Evolutionary conservation across 139 green algal species (phyloP), one percentile per base, ranked within the genome.

Genomic region (Medakamo hakoo): DNA sequence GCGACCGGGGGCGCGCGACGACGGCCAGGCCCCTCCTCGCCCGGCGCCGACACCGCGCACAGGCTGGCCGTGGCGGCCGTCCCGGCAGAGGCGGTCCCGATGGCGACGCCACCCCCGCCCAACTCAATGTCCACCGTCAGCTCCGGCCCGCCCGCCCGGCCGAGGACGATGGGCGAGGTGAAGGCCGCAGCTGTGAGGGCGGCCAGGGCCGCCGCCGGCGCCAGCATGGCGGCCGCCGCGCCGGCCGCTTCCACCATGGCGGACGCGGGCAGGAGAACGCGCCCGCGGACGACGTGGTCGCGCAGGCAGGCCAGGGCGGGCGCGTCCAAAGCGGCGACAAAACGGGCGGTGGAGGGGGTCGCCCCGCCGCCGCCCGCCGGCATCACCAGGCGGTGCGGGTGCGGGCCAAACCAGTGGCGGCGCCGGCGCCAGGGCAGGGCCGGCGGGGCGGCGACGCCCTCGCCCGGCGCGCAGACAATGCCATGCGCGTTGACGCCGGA

Each of bases 401-500:
- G 40, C 9, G 40, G 40, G 40, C 40, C 40, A 16, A 21, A 16
- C 40, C 40, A 52, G 40, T 9, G 9, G 9, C 40, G 40, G 9
- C 9, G 9, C 9, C 16, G 40, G 40, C 40, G 40, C 40, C 40
- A 52, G 9, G 40, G 40, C 40, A 52, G 40, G 40, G 40, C 9
- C 40, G 40, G 40, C 40, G 40, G 40, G 9, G 40, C 40, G 40
- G 16, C 16, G 9, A 16, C 40, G 40, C 40, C 16, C 9, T 21
- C 40, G 16, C 40, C 40, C 9, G 59, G 59, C 9, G 29, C 24
- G 0, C 19, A 24, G 52, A 91, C 27, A 52, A 91, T 76, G 23
- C 76, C 80, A 30, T 93, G 82, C 0, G 86, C 84, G 64, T 93
- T 93, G n/a, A 89, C 82, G 25, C 86, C 86, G 32, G 71, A 81